phyloP scores from a whole-genome alignment of 495 filamentous ascomycete genomes.

The Hypoxylon intermedium region DNA sequence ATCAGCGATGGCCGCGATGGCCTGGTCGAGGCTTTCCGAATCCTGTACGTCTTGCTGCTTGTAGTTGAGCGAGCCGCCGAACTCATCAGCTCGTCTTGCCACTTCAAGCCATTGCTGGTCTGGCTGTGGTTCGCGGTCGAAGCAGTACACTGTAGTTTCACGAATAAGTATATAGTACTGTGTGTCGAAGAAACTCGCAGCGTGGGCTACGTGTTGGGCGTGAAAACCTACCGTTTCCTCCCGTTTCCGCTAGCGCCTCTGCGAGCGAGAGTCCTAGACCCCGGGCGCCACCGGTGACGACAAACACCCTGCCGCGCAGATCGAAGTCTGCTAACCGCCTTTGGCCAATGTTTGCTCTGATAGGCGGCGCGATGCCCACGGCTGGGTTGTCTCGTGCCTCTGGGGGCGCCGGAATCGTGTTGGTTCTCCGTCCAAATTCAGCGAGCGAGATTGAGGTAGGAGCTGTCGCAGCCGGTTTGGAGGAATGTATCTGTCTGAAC shows the following conservation, averaged over 20 bases:
- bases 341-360: conserved; percentile 29
- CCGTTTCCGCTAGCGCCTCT: conserved; percentile 74
- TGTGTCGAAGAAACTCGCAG: no score
- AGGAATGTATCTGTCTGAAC: conserved; percentile 21
- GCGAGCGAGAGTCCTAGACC: conserved; percentile 71
- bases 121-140: conserved; percentile 62
- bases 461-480: conserved; percentile 12
- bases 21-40: conserved; percentile 57
- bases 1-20: conserved; percentile 62
- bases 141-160: conserved; percentile 61
- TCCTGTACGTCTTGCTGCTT: conserved; percentile 69
- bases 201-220: no score
- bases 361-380: conserved; percentile 25
- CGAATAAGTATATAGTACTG: neutral
- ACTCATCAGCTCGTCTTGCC: conserved; percentile 55
- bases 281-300: conserved; percentile 68
- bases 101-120: conserved; percentile 60
- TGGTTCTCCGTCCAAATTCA: conserved; percentile 11
- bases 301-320: conserved; percentile 63
- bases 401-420: conserved; percentile 22
- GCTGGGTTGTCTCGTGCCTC: conserved; percentile 33
- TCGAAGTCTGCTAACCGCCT: conserved; percentile 55
- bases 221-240: conserved; percentile 62
- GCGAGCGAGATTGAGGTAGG: conserved; percentile 5
- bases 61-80: conserved; percentile 67